Conservation (phyloP, 768 basidiomycete species). For the Mrakia gelida region DNA sequence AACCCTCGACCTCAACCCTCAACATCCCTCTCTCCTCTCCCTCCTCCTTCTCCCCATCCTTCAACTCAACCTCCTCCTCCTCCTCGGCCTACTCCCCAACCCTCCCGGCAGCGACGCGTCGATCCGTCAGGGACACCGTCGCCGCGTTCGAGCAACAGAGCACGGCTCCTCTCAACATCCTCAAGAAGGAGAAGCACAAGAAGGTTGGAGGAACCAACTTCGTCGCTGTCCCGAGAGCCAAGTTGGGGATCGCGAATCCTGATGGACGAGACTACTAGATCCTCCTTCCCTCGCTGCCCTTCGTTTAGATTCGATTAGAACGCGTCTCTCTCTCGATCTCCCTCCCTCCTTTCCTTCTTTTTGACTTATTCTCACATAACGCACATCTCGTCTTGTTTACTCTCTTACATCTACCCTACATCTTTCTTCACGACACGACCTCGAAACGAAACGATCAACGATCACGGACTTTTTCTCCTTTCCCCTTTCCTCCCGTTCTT, state of each 20-base stretch:
- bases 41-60: neutral
- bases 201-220: slow-evolving; percentile 14
- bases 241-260: slow-evolving; percentile 28
- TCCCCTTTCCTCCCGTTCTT: neutral
- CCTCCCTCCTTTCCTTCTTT: neutral
- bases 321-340: neutral
- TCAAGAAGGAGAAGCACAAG: slow-evolving; percentile 2
- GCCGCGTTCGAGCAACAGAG: slow-evolving; percentile 27
- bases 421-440: neutral
- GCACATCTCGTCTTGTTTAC: neutral
- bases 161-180: neutral
- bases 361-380: too few species aligned
- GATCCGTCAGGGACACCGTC: slow-evolving; percentile 25
- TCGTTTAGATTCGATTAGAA: slow-evolving; percentile 2
- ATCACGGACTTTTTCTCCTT: neutral
- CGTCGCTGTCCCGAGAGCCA: slow-evolving; percentile 18
- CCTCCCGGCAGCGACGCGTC: slow-evolving; percentile 1
- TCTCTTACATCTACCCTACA: neutral
- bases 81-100: neutral
- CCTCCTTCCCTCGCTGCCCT: neutral
- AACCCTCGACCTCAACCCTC: neutral
- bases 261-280: neutral
- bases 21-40: neutral
- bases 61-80: neutral
- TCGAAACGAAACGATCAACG: neutral